Percentiles rank a stretch among this genome's conserved stretches.
Evolutionary conservation across 805 yeast genomes (phyloP).

Genomic region (Wickerhamomyces canadensis): DNA sequence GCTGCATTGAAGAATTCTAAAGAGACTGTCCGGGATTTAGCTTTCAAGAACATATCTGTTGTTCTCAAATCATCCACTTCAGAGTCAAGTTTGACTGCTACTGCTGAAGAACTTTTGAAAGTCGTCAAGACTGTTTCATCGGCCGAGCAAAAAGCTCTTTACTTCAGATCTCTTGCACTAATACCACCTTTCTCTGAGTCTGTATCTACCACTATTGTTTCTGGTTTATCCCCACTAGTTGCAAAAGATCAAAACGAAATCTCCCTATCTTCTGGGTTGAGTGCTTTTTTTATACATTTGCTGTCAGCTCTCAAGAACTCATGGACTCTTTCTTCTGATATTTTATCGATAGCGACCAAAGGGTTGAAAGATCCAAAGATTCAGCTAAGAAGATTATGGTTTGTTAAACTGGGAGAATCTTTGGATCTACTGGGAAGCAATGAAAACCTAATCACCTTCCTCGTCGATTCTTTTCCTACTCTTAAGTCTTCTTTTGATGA

Average conservation of each 20-base stretch:
- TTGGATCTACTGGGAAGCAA: conserved; percentile 14
- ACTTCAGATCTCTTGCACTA: conserved; percentile 39
- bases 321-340: conserved; percentile 14
- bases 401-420: conserved; percentile 38
- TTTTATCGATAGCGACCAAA: conserved; percentile 25
- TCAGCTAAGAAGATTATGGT: conserved; percentile 66
- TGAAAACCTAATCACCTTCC: conserved; percentile 10
- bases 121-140: conserved; percentile 52
- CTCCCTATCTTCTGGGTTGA: conserved; percentile 45
- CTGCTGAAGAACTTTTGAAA: conserved; percentile 51
- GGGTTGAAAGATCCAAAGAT: conserved; percentile 67
- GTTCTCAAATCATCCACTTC: conserved; percentile 29
- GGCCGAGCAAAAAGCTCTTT: conserved; percentile 58
- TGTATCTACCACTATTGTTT: conserved; percentile 34
- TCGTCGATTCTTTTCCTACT: conserved; percentile 20
- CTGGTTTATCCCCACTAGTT: conserved; percentile 44
- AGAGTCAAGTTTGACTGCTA: conserved; percentile 24
- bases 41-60: conserved; percentile 23
- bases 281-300: conserved; percentile 44
- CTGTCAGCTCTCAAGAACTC: conserved; percentile 24
- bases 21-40: conserved; percentile 44
- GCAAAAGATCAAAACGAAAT: conserved; percentile 73
- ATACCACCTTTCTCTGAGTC: conserved; percentile 23
- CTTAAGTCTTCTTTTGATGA: conserved; percentile 34
- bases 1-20: conserved; percentile 67